These are phyloP conservation scores for Brachypodium distachyon DNA, from an alignment of 202 grass and related monocot species.

Conservation along the genomic window DNA sequence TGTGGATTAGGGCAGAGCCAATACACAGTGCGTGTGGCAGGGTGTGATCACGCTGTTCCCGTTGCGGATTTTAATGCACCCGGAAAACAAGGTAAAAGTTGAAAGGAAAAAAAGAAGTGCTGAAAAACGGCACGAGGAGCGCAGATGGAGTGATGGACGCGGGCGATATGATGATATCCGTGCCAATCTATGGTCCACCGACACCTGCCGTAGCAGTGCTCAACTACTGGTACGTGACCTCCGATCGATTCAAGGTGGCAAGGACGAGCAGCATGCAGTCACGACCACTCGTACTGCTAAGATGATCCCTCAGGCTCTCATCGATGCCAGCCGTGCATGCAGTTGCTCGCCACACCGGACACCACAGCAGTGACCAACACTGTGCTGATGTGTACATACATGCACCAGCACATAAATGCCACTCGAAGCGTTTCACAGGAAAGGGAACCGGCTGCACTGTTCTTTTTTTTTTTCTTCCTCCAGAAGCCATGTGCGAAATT, in stretches of 20 bases:
- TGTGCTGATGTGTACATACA: neutral
- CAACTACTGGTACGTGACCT: neutral
- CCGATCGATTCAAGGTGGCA: neutral
- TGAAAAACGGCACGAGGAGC: neutral
- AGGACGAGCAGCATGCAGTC: neutral
- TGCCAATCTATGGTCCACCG: neutral
- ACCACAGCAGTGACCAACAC: neutral
- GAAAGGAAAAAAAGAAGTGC: too few relatives aligned
- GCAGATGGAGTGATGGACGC: neutral
- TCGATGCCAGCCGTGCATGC: too few relatives aligned
- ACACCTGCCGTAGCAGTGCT: neutral
- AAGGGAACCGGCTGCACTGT: neutral
- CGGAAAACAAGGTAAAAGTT: neutral
- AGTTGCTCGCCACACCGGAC: neutral
- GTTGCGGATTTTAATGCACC: neutral
- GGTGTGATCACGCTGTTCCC: neutral
- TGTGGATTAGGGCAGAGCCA: neutral
- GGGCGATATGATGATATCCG: neutral
- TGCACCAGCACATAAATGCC: neutral
- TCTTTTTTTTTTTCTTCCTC: too few relatives aligned
- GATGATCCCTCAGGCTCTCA: too few relatives aligned
- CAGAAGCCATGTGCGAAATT: too few relatives aligned
- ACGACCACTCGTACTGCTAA: neutral
- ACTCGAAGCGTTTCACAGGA: neutral
- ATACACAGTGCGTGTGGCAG: neutral